These are phyloP conservation scores for Kuraishia floccosa DNA, from an alignment of 805 yeast genomes.

Conservation along the genomic window DNA sequence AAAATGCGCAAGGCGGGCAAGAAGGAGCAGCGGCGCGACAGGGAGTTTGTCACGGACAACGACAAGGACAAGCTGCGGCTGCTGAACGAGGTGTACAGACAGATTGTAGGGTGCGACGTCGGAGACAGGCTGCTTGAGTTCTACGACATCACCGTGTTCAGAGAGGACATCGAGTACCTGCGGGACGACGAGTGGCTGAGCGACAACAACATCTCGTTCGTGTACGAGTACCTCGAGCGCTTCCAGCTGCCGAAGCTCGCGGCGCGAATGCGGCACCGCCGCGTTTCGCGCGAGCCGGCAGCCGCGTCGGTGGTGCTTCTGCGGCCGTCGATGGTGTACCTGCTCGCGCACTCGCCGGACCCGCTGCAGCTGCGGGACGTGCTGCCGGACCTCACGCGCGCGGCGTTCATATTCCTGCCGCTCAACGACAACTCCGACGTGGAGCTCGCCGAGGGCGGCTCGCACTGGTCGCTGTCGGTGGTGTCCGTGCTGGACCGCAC, in stretches of 20 bases:
- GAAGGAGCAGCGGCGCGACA: slow-evolving; percentile 4
- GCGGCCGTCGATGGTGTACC: slow-evolving; percentile 54
- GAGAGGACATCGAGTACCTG: slow-evolving; percentile 45
- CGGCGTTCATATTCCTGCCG: slow-evolving; percentile 52
- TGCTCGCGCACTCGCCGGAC: slow-evolving; percentile 39
- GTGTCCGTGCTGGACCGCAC: slow-evolving; percentile 33
- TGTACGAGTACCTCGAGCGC: slow-evolving; percentile 44
- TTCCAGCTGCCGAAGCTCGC: slow-evolving; percentile 14
- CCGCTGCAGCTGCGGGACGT: slow-evolving; percentile 29
- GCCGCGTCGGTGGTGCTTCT: slow-evolving; percentile 25
- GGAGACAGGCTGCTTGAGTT: slow-evolving; percentile 29
- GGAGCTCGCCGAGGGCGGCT: slow-evolving; percentile 52
- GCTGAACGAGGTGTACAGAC: slow-evolving; percentile 7
- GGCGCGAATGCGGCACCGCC: slow-evolving; percentile 14
- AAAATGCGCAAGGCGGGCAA: slow-evolving; percentile 10
- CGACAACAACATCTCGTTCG: slow-evolving; percentile 55
- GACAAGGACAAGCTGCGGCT: slow-evolving; percentile 8
- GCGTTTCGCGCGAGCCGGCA: slow-evolving; percentile 10
- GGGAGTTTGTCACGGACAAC: slow-evolving; percentile 4
- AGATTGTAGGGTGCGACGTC: slow-evolving; percentile 8
- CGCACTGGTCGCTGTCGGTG: slow-evolving; percentile 66
- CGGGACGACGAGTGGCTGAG: slow-evolving; percentile 64
- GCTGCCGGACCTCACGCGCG: slow-evolving; percentile 29
- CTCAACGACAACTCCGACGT: slow-evolving; percentile 55
- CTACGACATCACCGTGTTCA: slow-evolving; percentile 45